Percentiles rank a stretch among this genome's conserved stretches.
phyloP scores from a whole-genome alignment of 2,329 filamentous ascomycete genomes.

The Arthrinium puccinioides region DNA sequence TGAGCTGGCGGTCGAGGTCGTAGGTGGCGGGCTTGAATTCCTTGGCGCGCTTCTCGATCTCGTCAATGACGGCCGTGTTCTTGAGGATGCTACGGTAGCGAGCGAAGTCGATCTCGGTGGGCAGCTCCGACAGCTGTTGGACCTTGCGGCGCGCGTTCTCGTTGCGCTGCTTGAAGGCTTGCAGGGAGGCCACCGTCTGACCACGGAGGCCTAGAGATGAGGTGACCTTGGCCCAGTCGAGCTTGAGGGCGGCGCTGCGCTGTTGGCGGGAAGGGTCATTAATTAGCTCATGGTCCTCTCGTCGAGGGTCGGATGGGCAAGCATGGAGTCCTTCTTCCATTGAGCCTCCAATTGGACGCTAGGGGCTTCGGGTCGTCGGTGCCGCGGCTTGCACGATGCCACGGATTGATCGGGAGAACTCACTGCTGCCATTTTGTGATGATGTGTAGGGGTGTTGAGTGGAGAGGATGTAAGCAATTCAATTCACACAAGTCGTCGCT shows the following conservation, averaged over 20 bases:
- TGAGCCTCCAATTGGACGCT: too few species aligned
- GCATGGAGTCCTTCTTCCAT: too few species aligned
- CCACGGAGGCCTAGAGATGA: slow-evolving; percentile 93
- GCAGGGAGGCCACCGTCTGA: slow-evolving; percentile 83
- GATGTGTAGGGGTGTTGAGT: slow-evolving; percentile 36
- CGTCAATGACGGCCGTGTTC: slow-evolving; percentile 91
- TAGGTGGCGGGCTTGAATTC: slow-evolving; percentile 89
- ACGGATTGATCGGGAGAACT: slow-evolving; percentile 33
- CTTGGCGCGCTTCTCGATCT: slow-evolving; percentile 94
- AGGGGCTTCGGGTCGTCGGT: too few species aligned
- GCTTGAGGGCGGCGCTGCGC: slow-evolving; percentile 97
- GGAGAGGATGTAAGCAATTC: slow-evolving; percentile 40
- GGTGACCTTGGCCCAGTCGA: slow-evolving; percentile 97
- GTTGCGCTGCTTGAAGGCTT: slow-evolving; percentile 99
- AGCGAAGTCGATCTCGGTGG: slow-evolving; percentile 84
- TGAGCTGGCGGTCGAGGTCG: slow-evolving; percentile 88
- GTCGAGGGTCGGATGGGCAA: too few species aligned
- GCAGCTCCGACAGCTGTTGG: slow-evolving; percentile 71
- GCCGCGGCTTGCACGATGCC: too few species aligned
- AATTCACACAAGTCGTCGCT: slow-evolving; percentile 39
- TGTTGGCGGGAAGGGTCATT: slow-evolving; percentile 36
- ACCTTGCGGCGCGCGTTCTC: slow-evolving; percentile 96
- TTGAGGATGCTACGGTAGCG: slow-evolving; percentile 89
- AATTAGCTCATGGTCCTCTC: slow-evolving; percentile 52
- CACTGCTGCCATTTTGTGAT: slow-evolving; percentile 63